These are phyloP conservation scores for Podila clonocystis DNA, from an alignment of 192 early-diverging fungal genomes.

Conservation along the genomic window DNA sequence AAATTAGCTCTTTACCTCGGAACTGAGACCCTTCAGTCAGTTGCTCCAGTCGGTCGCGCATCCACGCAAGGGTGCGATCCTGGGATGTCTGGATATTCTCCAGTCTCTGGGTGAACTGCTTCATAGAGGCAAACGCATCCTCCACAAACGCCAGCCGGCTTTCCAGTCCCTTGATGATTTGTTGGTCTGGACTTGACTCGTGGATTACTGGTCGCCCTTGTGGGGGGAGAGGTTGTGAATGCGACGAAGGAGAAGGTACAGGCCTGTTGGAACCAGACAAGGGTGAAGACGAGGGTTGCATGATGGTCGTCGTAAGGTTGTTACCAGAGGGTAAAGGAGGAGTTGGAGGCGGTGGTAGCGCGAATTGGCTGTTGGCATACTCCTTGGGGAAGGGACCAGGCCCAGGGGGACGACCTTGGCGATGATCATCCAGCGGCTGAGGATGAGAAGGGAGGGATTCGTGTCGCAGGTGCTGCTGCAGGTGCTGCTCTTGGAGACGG, in stretches of 20 bases:
- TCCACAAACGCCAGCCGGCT: slow-evolving; percentile 25
- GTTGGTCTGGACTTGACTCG: neutral
- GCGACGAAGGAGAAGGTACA: neutral
- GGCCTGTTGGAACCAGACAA: neutral
- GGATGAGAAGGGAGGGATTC: slow-evolving; percentile 7
- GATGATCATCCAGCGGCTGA: slow-evolving; percentile 14
- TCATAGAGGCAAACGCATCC: slow-evolving; percentile 25
- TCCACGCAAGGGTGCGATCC: slow-evolving; percentile 34
- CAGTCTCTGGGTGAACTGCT: slow-evolving; percentile 29
- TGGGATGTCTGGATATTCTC: slow-evolving; percentile 30
- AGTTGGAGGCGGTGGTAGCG: slow-evolving; percentile 20
- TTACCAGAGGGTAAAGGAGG: slow-evolving; percentile 36
- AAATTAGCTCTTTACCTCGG: slow-evolving; percentile 17
- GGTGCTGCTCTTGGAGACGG: neutral
- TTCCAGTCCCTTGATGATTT: slow-evolving; percentile 14
- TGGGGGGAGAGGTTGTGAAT: neutral
- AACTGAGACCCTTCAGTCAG: slow-evolving; percentile 12
- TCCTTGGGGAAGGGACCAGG: slow-evolving; percentile 13
- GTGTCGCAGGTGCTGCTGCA: slow-evolving; percentile 4
- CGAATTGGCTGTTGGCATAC: neutral
- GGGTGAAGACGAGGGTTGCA: neutral
- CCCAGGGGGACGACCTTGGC: slow-evolving; percentile 28
- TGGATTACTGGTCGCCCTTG: neutral
- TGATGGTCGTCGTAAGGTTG: slow-evolving; percentile 8
- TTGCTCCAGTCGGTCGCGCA: slow-evolving; percentile 40